These are phyloP conservation scores for Naganishia onofrii DNA, from an alignment of 768 basidiomycete genomes.

Conservation along the genomic window DNA sequence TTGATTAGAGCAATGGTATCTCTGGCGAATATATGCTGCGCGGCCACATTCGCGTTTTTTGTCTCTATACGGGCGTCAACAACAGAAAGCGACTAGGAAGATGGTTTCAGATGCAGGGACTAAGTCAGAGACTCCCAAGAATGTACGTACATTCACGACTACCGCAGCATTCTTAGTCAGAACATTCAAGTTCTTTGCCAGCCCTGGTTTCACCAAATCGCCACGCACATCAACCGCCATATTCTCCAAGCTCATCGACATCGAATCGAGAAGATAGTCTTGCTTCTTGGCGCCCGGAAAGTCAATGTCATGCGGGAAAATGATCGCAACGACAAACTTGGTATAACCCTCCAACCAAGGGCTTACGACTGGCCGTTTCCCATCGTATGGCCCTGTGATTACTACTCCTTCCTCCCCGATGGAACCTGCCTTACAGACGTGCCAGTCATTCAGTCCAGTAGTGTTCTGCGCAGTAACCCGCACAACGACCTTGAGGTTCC, in stretches of 20 bases:
- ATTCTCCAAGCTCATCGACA: slow-evolving; percentile 10
- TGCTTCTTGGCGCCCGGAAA: background rate
- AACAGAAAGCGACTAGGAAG: background rate
- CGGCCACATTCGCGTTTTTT: slow-evolving; percentile 8
- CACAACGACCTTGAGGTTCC: slow-evolving; percentile 5
- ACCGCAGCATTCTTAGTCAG: background rate
- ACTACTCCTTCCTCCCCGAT: background rate
- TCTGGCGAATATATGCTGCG: background rate
- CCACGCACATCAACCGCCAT: background rate
- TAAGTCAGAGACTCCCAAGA: background rate
- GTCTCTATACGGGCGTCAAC: background rate
- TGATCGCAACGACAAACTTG: background rate
- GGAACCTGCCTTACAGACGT: background rate
- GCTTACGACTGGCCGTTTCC: slow-evolving; percentile 1
- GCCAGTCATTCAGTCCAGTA: background rate
- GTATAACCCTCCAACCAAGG: slow-evolving; percentile 13
- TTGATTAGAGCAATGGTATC: slow-evolving; percentile 1
- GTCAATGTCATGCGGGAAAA: slow-evolving; percentile 2
- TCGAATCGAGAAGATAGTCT: background rate
- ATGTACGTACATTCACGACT: background rate
- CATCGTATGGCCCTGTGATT: background rate
- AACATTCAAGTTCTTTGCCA: background rate
- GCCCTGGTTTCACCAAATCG: background rate
- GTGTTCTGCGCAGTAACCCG: background rate
- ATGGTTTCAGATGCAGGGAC: background rate